Conservation (phyloP, 2,329 filamentous ascomycete species). For the Drechslerella dactyloides region DNA sequence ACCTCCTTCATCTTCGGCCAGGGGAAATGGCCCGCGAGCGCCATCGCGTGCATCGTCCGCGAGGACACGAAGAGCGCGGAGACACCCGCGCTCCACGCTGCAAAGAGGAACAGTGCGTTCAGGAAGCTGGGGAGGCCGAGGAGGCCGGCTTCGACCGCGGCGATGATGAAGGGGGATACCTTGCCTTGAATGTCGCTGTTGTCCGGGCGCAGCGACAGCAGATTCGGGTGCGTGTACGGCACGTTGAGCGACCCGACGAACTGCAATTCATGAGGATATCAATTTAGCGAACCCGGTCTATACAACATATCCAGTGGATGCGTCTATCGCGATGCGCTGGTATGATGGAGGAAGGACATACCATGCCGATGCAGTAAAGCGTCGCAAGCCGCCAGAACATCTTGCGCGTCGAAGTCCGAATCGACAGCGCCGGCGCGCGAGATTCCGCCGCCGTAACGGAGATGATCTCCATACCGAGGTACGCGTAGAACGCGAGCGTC, state of each 20-base stretch:
- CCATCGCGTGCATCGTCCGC: slow-evolving; percentile 60
- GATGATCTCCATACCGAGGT: slow-evolving; percentile 60
- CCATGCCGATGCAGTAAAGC: slow-evolving; percentile 59
- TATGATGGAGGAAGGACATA: slow-evolving; percentile 1
- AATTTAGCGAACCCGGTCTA: no score
- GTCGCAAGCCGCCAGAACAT: slow-evolving; percentile 60
- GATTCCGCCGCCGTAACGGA: slow-evolving; percentile 60
- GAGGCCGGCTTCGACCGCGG: slow-evolving; percentile 59
- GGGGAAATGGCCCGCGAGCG: slow-evolving; percentile 59
- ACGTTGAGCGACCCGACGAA: slow-evolving; percentile 60
- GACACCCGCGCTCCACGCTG: slow-evolving; percentile 59
- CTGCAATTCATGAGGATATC: no score
- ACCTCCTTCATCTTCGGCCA: slow-evolving; percentile 55
- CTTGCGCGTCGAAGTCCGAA: slow-evolving; percentile 61
- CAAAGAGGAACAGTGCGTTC: slow-evolving; percentile 61
- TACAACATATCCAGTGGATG: no score
- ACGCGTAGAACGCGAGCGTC: slow-evolving; percentile 59
- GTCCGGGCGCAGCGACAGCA: slow-evolving; percentile 46
- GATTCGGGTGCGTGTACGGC: slow-evolving; percentile 57
- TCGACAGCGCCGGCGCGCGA: slow-evolving; percentile 59
- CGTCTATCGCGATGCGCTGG: background rate
- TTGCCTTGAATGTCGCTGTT: slow-evolving; percentile 50
- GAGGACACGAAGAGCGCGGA: slow-evolving; percentile 60
- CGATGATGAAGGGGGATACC: slow-evolving; percentile 58
- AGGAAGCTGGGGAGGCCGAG: slow-evolving; percentile 59